Conservation (phyloP, 2,329 filamentous ascomycete genomes). For the Allantophomopsis lycopodina region DNA sequence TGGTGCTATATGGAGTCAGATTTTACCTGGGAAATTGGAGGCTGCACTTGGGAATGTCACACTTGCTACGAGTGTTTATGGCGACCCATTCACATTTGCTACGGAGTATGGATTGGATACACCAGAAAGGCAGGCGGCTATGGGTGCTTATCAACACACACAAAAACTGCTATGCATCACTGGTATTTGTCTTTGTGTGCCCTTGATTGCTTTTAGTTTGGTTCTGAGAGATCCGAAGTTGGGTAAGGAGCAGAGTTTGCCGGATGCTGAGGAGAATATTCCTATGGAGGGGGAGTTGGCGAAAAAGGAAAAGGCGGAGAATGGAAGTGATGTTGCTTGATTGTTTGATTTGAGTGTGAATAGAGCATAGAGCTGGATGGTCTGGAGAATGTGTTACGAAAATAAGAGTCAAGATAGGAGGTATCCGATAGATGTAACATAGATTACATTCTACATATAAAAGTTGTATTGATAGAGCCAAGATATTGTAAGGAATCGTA, state of each 20-base stretch:
- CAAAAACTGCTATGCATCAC: constrained; percentile 34
- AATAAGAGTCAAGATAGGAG: too few species aligned
- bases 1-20: constrained; percentile 49
- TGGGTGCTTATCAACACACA: constrained; percentile 22
- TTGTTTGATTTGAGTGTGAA: too few species aligned
- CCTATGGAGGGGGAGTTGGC: too few species aligned
- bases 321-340: too few species aligned
- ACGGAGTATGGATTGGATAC: constrained; percentile 27
- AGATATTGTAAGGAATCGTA: too few species aligned
- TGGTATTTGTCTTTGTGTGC: constrained; percentile 30
- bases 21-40: constrained; percentile 37
- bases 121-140: constrained; percentile 10
- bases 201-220: constrained; percentile 28
- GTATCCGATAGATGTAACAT: too few species aligned
- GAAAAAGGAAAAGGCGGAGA: too few species aligned
- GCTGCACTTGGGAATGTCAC: constrained; percentile 32
- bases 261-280: constrained; percentile 2
- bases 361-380: too few species aligned
- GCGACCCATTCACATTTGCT: constrained; percentile 23
- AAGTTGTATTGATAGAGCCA: too few species aligned
- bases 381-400: too few species aligned
- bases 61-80: constrained; percentile 18
- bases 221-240: constrained; percentile 29
- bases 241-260: constrained; percentile 4
- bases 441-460: too few species aligned